A percentile compares a stretch with the other conserved stretches of the same genome.
Conservation (phyloP, 495 filamentous ascomycete genomes). For the Neurospora discreta region DNA sequence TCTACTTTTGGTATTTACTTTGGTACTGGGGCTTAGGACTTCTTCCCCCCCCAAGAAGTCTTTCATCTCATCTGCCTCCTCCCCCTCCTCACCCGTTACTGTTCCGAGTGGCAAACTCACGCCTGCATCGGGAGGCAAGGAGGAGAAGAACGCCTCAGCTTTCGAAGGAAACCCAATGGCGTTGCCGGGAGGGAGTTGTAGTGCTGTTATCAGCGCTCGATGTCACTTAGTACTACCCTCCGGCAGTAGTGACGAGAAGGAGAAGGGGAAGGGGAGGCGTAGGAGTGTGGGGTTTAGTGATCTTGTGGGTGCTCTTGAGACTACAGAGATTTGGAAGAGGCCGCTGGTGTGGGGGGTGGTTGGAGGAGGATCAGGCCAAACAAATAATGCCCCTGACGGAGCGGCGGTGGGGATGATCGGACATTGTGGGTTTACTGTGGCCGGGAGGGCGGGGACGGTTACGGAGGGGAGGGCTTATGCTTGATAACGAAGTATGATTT, state of each 20-base stretch:
- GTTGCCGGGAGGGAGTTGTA: slow-evolving; percentile 26
- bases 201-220: slow-evolving; percentile 31
- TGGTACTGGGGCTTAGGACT: slow-evolving; percentile 23
- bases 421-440: slow-evolving; percentile 27
- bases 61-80: slow-evolving; percentile 5
- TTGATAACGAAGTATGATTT: slow-evolving; percentile 7
- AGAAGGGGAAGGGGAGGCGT: slow-evolving; percentile 3
- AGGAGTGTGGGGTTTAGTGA: background rate
- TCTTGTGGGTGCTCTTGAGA: background rate
- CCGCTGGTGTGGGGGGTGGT: slow-evolving; percentile 32
- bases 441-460: slow-evolving; percentile 13
- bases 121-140: background rate
- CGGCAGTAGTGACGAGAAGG: slow-evolving; percentile 1
- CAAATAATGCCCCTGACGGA: background rate
- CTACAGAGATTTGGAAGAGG: slow-evolving; percentile 12
- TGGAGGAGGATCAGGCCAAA: background rate
- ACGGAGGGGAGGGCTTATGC: slow-evolving; percentile 29
- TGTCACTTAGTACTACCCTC: slow-evolving; percentile 19
- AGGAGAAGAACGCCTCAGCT: no score
- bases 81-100: slow-evolving; percentile 3
- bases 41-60: slow-evolving; percentile 1
- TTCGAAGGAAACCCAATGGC: slow-evolving; percentile 35
- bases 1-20: slow-evolving; percentile 15
- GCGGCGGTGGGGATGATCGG: slow-evolving; percentile 17
- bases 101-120: background rate